Evolutionary conservation across 768 basidiomycete genomes (phyloP).

Genomic region (Termitomyces eurrhizus): DNA sequence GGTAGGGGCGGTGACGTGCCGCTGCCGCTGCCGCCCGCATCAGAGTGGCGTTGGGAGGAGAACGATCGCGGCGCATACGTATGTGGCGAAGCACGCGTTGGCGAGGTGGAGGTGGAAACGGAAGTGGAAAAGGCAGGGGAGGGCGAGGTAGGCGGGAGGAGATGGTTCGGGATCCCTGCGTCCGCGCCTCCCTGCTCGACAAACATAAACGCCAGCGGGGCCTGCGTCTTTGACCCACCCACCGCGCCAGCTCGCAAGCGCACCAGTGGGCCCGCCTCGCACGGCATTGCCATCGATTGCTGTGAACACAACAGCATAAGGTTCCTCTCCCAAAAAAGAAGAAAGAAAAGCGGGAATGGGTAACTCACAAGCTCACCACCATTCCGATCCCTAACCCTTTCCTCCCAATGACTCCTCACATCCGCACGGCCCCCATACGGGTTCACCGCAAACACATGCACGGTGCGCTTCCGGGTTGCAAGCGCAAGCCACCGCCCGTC

Average conservation of each 20-base stretch:
- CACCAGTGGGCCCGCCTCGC: constrained; percentile 51
- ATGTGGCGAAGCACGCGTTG: neutral
- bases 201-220: constrained; percentile 56
- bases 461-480: constrained; percentile 57
- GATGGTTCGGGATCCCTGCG: constrained; percentile 29
- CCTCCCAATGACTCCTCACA: constrained; percentile 54
- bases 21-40: too few species aligned
- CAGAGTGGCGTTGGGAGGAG: neutral
- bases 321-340: neutral
- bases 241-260: constrained; percentile 39
- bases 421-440: constrained; percentile 73
- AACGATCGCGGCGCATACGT: neutral
- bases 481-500: constrained; percentile 71
- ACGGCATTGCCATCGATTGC: constrained; percentile 44
- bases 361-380: constrained; percentile 41
- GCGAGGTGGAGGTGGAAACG: neutral
- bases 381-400: constrained; percentile 46
- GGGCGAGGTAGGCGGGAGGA: constrained; percentile 25
- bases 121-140: constrained; percentile 6
- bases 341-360: neutral
- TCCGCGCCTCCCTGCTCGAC: constrained; percentile 32
- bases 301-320: constrained; percentile 17
- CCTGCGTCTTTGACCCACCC: constrained; percentile 19
- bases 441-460: constrained; percentile 74
- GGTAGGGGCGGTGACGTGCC: too few species aligned